phyloP scores from a whole-genome alignment of 1,284 basidiomycete species.

The Malassezia equina region DNA sequence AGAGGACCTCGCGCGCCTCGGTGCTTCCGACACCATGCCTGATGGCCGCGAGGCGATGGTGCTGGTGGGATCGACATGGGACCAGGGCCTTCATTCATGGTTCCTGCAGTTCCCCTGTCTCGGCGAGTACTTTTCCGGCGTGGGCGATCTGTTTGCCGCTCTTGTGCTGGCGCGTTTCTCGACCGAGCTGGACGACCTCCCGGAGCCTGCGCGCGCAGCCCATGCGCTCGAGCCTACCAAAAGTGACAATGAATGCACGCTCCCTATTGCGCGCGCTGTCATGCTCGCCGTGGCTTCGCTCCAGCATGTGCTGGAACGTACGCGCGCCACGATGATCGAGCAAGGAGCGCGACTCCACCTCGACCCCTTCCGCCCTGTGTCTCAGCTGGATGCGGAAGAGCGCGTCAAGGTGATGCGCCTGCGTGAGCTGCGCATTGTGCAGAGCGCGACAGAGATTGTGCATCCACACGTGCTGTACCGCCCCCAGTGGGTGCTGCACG shows the following conservation, averaged over 20 bases:
- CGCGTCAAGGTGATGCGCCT: conserved; percentile 35
- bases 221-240: neutral
- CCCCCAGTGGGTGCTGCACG: conserved; percentile 27
- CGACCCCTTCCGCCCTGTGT: conserved; percentile 10
- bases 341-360: neutral
- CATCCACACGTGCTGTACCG: conserved; percentile 28
- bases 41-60: conserved; percentile 33
- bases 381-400: conserved; percentile 21
- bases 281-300: conserved; percentile 65
- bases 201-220: conserved; percentile 1
- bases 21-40: conserved; percentile 17
- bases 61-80: conserved; percentile 46
- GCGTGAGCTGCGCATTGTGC: conserved; percentile 38
- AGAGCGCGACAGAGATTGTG: conserved; percentile 37
- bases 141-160: conserved; percentile 92
- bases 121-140: conserved; percentile 86
- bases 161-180: conserved; percentile 74
- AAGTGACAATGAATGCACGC: conserved; percentile 29
- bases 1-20: conserved; percentile 25
- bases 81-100: conserved; percentile 37
- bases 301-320: conserved; percentile 61
- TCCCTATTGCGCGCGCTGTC: conserved; percentile 53
- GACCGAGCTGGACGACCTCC: conserved; percentile 12
- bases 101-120: conserved; percentile 71
- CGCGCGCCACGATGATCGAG: neutral